phyloP scores from a whole-genome alignment of 768 basidiomycete genomes.

The Coprinopsis sp. region DNA sequence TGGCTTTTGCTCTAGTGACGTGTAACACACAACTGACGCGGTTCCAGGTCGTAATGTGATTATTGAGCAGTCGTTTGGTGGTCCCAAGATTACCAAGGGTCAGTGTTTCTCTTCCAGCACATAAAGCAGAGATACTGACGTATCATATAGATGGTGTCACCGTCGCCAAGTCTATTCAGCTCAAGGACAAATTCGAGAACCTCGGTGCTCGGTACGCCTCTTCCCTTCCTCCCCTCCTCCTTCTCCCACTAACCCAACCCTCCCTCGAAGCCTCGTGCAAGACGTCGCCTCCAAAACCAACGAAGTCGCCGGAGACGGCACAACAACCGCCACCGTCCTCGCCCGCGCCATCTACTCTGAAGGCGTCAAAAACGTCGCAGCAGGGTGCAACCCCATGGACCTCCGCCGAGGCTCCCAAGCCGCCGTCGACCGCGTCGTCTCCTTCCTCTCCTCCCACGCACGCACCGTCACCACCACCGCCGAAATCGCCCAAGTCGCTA shows the following conservation, averaged over 20 bases:
- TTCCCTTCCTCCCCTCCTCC: background rate
- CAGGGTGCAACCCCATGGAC: constrained; percentile 99
- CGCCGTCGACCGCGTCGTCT: constrained; percentile 92
- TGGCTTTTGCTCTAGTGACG: background rate
- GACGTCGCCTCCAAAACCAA: constrained; percentile 97
- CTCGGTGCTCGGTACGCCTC: constrained; percentile 84
- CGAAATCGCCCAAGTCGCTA: constrained; percentile 99
- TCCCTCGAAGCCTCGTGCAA: constrained; percentile 67
- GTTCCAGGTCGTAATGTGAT: constrained; percentile 88
- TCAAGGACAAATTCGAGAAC: constrained; percentile 99
- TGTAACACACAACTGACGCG: too few species aligned
- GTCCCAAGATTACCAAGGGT: constrained; percentile 97
- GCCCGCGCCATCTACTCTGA: constrained; percentile 97
- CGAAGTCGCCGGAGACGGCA: constrained; percentile 95
- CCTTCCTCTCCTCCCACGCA: constrained; percentile 83
- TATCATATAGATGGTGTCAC: constrained; percentile 83
- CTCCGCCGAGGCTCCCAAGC: constrained; percentile 97
- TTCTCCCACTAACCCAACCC: background rate
- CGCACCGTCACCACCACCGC: constrained; percentile 95
- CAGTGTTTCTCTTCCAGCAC: constrained; percentile 14
- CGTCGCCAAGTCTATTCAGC: constrained; percentile 89
- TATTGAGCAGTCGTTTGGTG: constrained; percentile 89
- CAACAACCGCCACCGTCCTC: constrained; percentile 95
- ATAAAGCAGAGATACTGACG: constrained; percentile 7
- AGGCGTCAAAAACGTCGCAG: constrained; percentile 98